A percentile compares a stretch with the other conserved stretches of the same genome.
Evolutionary conservation across 176 grass and related monocot genomes (phyloP).

Genomic region (Leersia perrieri): DNA sequence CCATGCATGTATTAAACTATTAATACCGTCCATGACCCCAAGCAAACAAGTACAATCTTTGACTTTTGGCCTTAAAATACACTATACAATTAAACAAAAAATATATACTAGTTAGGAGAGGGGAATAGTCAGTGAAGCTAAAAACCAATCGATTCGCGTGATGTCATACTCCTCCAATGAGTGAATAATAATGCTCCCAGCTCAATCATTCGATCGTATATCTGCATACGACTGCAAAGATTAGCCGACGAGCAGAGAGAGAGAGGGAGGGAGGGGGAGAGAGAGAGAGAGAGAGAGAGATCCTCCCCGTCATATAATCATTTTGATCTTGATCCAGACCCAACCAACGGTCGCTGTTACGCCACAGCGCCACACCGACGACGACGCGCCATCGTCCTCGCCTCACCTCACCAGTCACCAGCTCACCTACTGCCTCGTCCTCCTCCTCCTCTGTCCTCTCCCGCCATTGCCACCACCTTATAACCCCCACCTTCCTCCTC

Average conservation of each 20-base stretch:
- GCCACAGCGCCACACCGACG: conserved; percentile 33
- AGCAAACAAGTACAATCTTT: no score
- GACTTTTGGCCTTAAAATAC: no score
- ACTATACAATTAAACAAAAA: no score
- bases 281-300: not conserved
- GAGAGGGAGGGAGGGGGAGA: not conserved
- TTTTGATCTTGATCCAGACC: not conserved
- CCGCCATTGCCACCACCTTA: conserved; percentile 28
- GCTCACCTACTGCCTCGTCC: conserved; percentile 35
- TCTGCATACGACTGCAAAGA: not conserved
- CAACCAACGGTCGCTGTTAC: conserved; percentile 28
- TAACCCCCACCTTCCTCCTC: not conserved
- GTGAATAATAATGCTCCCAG: not conserved
- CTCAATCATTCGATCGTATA: not conserved
- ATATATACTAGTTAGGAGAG: not conserved
- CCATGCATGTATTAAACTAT: no score
- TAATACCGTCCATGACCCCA: no score
- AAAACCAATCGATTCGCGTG: not conserved
- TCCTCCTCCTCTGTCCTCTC: no score
- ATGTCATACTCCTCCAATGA: not conserved
- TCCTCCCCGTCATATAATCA: not conserved
- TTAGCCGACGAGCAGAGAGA: not conserved
- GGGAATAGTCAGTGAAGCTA: not conserved
- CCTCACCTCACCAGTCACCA: no score
- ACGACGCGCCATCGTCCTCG: conserved; percentile 23